phyloP scores from a whole-genome alignment of 2,329 filamentous ascomycete genomes.

The Trichophyton verrucosum region DNA sequence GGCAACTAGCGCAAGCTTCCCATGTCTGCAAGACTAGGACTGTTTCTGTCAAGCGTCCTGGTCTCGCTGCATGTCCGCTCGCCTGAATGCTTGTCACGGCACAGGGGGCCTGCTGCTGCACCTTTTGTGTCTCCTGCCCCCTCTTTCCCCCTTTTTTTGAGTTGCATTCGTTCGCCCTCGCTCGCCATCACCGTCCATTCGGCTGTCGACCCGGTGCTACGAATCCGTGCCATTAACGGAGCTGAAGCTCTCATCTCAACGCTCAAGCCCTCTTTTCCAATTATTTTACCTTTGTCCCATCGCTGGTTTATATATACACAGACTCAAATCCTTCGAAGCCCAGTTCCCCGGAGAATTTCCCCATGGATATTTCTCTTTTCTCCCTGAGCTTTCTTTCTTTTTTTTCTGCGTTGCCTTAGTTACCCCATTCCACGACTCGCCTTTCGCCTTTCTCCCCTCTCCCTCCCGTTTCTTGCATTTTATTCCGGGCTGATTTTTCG shows the following conservation, averaged over 20 bases:
- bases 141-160: neutral
- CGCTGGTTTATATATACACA: too few species aligned
- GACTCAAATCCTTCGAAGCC: neutral
- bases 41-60: neutral
- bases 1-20: neutral
- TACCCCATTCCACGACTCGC: neutral
- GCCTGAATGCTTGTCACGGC: neutral
- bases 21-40: neutral
- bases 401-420: neutral
- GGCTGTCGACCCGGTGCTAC: neutral
- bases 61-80: neutral
- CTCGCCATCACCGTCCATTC: neutral
- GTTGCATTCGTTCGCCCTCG: neutral
- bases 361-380: neutral
- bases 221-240: neutral
- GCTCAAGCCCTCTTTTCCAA: neutral
- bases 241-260: neutral
- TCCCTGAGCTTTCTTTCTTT: neutral
- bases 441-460: neutral
- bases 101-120: neutral
- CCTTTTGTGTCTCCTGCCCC: too few species aligned
- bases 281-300: neutral
- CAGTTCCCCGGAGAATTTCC: slow-evolving; percentile 1
- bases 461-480: neutral
- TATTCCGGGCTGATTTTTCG: neutral